These are phyloP conservation scores for Aspergillus carbonarius DNA, from an alignment of 2,329 filamentous ascomycete species.

Conservation along the genomic window DNA sequence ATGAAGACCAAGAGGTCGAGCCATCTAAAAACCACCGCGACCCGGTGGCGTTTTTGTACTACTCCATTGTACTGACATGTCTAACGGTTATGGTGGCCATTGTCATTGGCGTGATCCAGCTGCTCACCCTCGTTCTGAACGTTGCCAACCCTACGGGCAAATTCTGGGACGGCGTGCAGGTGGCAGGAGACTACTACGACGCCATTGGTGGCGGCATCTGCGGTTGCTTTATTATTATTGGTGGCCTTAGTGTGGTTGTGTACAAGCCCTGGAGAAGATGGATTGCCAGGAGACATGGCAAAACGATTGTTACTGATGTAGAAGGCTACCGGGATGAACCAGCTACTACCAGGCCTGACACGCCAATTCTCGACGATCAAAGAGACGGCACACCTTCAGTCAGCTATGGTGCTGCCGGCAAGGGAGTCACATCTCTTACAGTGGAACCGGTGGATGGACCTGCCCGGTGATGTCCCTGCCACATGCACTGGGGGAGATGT, in stretches of 20 bases:
- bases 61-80: slow-evolving; percentile 81
- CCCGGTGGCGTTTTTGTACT: slow-evolving; percentile 87
- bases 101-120: slow-evolving; percentile 81
- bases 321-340: slow-evolving; percentile 24
- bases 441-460: neutral
- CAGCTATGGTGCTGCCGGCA: slow-evolving; percentile 16
- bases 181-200: slow-evolving; percentile 77
- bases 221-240: slow-evolving; percentile 76
- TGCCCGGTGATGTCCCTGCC: neutral
- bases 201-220: slow-evolving; percentile 85
- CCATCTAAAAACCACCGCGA: slow-evolving; percentile 62
- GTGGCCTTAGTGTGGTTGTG: slow-evolving; percentile 67
- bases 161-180: slow-evolving; percentile 90
- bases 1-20: slow-evolving; percentile 18
- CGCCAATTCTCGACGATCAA: slow-evolving; percentile 13
- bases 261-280: slow-evolving; percentile 77
- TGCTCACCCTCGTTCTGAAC: slow-evolving; percentile 75
- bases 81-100: slow-evolving; percentile 81
- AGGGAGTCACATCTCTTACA: slow-evolving; percentile 6
- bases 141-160: slow-evolving; percentile 68
- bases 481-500: too few species aligned
- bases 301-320: slow-evolving; percentile 19
- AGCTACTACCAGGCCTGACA: slow-evolving; percentile 6
- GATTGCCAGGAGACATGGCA: slow-evolving; percentile 45
- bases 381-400: neutral